Base-by-base conservation (phyloP, 176 grass and related monocot species). In the Musa schizocarpa region DNA sequence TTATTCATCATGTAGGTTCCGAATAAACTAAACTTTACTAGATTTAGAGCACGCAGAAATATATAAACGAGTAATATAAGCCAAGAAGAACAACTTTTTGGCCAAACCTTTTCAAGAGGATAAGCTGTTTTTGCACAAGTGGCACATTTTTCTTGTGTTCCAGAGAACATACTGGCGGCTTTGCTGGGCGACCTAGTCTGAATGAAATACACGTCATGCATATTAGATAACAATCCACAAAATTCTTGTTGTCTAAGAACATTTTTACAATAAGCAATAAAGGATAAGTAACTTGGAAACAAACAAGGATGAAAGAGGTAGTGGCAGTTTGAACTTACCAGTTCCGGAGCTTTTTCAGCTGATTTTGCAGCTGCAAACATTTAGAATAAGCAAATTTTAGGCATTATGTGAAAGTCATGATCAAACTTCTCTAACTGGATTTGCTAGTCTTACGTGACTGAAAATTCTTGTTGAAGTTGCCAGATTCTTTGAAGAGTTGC, bases 81-180 rank as follows among this genome's bases (percentile, higher is more conserved):
- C 22, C 7, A 9, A 57, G 26, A 48, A 25, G 11, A 65, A 29
- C 9, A 13, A 29, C 25, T 8, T 53, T 77, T 65, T 66, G 13
- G 13, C 50, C 50, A 76, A 86, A 97, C 94, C 90, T 93, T 98
- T 72, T 98, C 94, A 65, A 98, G 83, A 87, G 94, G 94, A 75
- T 98, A 98, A 54, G 88, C 94, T 2, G 94, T 98, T 89, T 93
- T 98, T 23, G 83, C 80, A 2, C 94, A 98, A 83, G 94, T 98
- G 76, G 86, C 90, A 69, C 94, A 98, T 79, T 98, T 98, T 65
- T 98, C 94, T 81, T 93, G 94, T 55, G 94, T 98, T 57, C 94
- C 94, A 43, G 88, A 98, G 71, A 98, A 98, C 94, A 98, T 98
- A 26, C 81, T 82, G 1, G 88, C 88, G 19, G 90, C 90, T 85